Evolutionary conservation across 495 filamentous ascomycete species (phyloP).

Genomic region (Hypoxylon lenormandii): DNA sequence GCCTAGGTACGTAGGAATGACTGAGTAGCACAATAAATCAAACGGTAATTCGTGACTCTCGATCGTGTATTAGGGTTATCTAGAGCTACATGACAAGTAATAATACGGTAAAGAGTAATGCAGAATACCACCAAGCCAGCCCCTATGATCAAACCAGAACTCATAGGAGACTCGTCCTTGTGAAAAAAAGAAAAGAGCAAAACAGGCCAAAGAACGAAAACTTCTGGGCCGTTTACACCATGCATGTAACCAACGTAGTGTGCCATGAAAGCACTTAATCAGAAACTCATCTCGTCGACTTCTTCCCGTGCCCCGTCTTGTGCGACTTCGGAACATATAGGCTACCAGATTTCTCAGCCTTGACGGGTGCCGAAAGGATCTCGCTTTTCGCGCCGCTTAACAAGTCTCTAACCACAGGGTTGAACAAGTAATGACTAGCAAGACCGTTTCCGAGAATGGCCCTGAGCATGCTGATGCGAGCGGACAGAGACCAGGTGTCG

Average conservation of each 20-base stretch:
- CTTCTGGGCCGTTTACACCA: too few relatives aligned
- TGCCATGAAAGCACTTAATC: slow-evolving; percentile 14
- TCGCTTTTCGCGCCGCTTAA: slow-evolving; percentile 60
- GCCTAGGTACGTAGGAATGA: background rate
- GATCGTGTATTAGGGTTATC: too few relatives aligned
- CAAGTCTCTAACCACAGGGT: slow-evolving; percentile 80
- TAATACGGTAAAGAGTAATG: too few relatives aligned
- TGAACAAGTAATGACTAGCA: slow-evolving; percentile 80
- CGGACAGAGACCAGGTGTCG: slow-evolving; percentile 90
- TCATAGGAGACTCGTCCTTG: too few relatives aligned
- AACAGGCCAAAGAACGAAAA: too few relatives aligned
- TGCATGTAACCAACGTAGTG: background rate
- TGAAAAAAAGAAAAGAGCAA: too few relatives aligned
- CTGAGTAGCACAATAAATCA: background rate
- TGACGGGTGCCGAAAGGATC: slow-evolving; percentile 39
- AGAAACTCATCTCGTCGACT: slow-evolving; percentile 6
- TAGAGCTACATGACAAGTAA: too few relatives aligned
- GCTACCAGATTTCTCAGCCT: background rate
- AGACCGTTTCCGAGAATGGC: slow-evolving; percentile 85
- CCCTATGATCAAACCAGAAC: too few relatives aligned
- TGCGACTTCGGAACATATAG: background rate
- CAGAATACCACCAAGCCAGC: too few relatives aligned
- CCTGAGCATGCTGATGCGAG: slow-evolving; percentile 79
- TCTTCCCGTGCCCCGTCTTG: slow-evolving; percentile 23
- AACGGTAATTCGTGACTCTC: background rate